Percentiles rank a stretch among this genome's conserved stretches.
Conservation (phyloP, 2,329 filamentous ascomycete species). For the Xylaria sp. region DNA sequence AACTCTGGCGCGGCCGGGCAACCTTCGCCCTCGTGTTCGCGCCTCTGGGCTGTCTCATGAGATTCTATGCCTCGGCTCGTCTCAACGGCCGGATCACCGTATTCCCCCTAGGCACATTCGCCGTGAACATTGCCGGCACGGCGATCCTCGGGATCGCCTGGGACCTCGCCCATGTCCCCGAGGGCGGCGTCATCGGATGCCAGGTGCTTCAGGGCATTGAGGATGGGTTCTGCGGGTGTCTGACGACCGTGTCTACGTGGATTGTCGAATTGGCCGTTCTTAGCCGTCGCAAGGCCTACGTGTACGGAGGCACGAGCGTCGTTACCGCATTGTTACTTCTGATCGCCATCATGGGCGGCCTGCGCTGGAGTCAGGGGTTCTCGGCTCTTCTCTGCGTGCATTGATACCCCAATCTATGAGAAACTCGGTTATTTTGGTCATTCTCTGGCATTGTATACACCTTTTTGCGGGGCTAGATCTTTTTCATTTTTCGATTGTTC, state of each 20-base stretch:
- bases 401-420: constrained; percentile 28
- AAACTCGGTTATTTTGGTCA: too few relatives aligned
- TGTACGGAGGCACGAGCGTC: constrained; percentile 74
- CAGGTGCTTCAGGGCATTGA: constrained; percentile 74
- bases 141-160: constrained; percentile 79
- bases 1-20: constrained; percentile 79
- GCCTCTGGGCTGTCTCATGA: constrained; percentile 78
- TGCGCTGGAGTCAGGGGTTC: constrained; percentile 76
- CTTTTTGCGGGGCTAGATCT: background rate
- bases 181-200: constrained; percentile 68
- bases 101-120: constrained; percentile 89
- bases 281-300: constrained; percentile 66
- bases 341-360: constrained; percentile 78
- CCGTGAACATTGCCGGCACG: constrained; percentile 82
- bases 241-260: constrained; percentile 76
- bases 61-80: constrained; percentile 77
- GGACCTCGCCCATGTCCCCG: constrained; percentile 77
- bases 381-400: constrained; percentile 54
- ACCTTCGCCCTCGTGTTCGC: constrained; percentile 85
- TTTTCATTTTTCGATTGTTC: too few relatives aligned
- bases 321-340: constrained; percentile 66
- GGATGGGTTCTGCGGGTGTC: constrained; percentile 75
- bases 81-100: constrained; percentile 74
- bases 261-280: constrained; percentile 68
- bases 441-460: background rate